Percentiles rank a stretch among this genome's conserved stretches.
Conservation (phyloP, 306 rosid genomes). For the Quercus alba region DNA sequence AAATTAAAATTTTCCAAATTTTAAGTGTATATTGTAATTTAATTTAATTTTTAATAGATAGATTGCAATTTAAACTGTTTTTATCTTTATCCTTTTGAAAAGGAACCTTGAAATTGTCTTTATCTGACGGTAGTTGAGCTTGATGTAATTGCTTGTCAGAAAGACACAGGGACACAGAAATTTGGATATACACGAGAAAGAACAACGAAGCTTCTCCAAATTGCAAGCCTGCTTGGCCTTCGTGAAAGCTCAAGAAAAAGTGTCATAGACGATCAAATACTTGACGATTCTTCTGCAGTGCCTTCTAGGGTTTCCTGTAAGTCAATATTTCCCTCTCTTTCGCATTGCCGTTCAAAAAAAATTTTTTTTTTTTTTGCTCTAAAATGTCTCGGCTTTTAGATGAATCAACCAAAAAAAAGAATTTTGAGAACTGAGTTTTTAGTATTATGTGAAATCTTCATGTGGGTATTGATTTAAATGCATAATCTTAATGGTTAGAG, state of each 20-base stretch:
- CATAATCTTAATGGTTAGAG: neutral
- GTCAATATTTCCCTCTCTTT: neutral
- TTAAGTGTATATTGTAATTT: too few relatives aligned
- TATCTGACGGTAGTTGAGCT: neutral
- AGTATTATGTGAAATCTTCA: neutral
- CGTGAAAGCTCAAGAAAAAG: neutral
- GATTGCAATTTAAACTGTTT: too few relatives aligned
- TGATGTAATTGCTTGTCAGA: neutral
- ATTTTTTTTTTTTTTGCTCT: neutral
- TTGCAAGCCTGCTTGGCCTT: slow-evolving; percentile 1
- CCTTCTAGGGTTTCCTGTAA: slow-evolving; percentile 20
- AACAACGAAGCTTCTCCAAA: neutral
- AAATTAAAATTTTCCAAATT: too few relatives aligned
- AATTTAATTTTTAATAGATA: too few relatives aligned
- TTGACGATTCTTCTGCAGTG: neutral
- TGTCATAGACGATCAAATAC: neutral
- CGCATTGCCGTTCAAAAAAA: neutral
- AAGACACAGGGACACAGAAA: neutral
- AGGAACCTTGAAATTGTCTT: neutral
- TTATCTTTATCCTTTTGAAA: neutral
- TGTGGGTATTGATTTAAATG: slow-evolving; percentile 23
- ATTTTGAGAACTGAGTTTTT: slow-evolving; percentile 1
- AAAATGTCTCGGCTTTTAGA: too few relatives aligned
- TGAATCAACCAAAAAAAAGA: neutral
- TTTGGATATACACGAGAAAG: neutral